Evolutionary conservation across 78 protist genomes (phyloP).

Genomic region (Dictyostelium capitatum): DNA sequence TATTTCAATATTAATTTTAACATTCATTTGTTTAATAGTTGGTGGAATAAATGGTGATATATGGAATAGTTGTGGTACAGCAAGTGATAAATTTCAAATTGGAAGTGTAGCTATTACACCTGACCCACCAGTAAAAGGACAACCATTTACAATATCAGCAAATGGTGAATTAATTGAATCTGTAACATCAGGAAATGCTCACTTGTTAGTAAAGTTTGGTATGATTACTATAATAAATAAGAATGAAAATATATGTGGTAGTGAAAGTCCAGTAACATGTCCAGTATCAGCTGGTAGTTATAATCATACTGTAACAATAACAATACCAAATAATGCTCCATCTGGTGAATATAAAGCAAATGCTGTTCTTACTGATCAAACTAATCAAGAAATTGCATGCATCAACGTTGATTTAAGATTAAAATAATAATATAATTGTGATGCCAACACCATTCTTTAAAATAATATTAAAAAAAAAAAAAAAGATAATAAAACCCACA

Average conservation of each 20-base stretch:
- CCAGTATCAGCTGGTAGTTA: slow-evolving; percentile 39
- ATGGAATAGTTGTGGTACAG: background rate
- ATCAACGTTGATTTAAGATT: slow-evolving; percentile 1
- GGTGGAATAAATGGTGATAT: background rate
- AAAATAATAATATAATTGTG: no score
- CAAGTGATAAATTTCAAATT: slow-evolving; percentile 20
- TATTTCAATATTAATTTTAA: no score
- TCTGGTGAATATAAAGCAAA: slow-evolving; percentile 61
- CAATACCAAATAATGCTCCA: slow-evolving; percentile 52
- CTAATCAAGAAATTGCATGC: slow-evolving; percentile 35
- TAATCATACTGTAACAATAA: background rate
- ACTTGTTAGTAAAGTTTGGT: slow-evolving; percentile 31
- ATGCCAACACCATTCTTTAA: no score
- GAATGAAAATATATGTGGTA: slow-evolving; percentile 5
- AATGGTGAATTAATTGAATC: slow-evolving; percentile 23
- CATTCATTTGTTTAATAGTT: no score
- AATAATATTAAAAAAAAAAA: no score
- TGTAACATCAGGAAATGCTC: slow-evolving; percentile 31
- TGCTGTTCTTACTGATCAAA: slow-evolving; percentile 27
- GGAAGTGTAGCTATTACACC: slow-evolving; percentile 3
- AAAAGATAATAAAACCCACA: no score
- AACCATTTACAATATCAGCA: slow-evolving; percentile 6
- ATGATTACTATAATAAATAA: slow-evolving; percentile 37
- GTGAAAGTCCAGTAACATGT: slow-evolving; percentile 11
- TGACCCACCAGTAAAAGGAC: slow-evolving; percentile 57